Evolutionary conservation across 768 basidiomycete genomes (phyloP).

Genomic region (Mycena maculata): DNA sequence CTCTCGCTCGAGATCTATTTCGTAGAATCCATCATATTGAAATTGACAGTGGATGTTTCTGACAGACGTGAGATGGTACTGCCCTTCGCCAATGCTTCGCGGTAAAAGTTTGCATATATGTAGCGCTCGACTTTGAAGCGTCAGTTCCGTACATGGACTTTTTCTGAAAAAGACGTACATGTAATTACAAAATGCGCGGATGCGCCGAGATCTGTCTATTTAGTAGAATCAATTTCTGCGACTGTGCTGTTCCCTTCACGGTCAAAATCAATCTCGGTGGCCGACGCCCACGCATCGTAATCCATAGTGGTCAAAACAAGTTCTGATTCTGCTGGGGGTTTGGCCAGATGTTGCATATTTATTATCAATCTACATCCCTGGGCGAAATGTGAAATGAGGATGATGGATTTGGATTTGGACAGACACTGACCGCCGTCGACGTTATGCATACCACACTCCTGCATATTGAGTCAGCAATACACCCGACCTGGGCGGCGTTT

Average conservation of each 20-base stretch:
- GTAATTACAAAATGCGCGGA: too few relatives aligned
- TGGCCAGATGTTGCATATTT: conserved; percentile 10
- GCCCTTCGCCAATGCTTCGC: too few relatives aligned
- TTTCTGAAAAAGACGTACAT: too few relatives aligned
- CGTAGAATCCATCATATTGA: conserved; percentile 2
- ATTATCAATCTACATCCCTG: conserved; percentile 16
- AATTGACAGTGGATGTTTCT: conserved; percentile 7
- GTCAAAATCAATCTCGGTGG: too few relatives aligned
- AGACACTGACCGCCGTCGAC: conserved; percentile 10
- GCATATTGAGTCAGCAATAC: not conserved
- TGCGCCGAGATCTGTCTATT: too few relatives aligned
- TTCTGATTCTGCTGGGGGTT: not conserved
- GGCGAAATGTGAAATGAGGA: not conserved
- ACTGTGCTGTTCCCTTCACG: too few relatives aligned
- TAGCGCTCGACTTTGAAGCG: too few relatives aligned
- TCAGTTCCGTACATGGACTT: too few relatives aligned
- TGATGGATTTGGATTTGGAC: not conserved
- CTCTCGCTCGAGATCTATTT: not conserved
- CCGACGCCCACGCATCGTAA: too few relatives aligned
- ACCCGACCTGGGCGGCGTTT: not conserved
- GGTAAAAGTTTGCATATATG: too few relatives aligned
- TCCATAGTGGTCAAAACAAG: conserved; percentile 5
- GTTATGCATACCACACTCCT: conserved; percentile 5
- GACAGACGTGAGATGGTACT: not conserved
- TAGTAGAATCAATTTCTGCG: too few relatives aligned